Conservation (phyloP, 208 protist genomes). For the Crithidia bombi region DNA sequence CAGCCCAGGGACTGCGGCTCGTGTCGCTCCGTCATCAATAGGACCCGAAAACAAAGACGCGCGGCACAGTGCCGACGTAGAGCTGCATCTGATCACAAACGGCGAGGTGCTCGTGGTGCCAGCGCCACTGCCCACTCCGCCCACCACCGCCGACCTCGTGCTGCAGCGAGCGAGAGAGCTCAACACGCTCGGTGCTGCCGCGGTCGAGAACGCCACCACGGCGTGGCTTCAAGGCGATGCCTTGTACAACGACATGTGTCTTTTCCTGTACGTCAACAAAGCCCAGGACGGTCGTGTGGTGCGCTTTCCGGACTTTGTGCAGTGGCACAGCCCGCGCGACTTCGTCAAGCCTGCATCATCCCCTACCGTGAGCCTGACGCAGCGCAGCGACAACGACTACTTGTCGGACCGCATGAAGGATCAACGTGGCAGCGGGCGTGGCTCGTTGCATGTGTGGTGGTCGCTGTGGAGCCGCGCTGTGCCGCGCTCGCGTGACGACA, state of each 20-base stretch:
- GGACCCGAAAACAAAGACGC: background rate
- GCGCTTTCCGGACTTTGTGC: conserved; percentile 89
- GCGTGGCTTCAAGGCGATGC: conserved; percentile 59
- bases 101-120: conserved; percentile 64
- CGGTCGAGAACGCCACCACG: conserved; percentile 29
- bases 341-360: conserved; percentile 39
- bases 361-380: background rate
- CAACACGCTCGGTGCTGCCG: conserved; percentile 43
- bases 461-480: conserved; percentile 60
- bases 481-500: conserved; percentile 57
- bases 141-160: conserved; percentile 69
- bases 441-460: conserved; percentile 67
- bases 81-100: conserved; percentile 61
- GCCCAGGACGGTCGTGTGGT: conserved; percentile 71
- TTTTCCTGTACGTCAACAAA: conserved; percentile 80
- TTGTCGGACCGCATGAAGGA: conserved; percentile 78
- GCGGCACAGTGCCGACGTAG: background rate
- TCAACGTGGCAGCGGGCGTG: conserved; percentile 10
- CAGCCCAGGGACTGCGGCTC: background rate
- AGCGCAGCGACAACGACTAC: conserved; percentile 52
- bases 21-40: background rate
- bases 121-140: conserved; percentile 54
- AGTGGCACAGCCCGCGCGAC: conserved; percentile 88
- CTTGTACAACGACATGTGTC: conserved; percentile 90
- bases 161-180: conserved; percentile 54